These are phyloP conservation scores for Coemansia sp. DNA, from an alignment of 192 early-diverging fungal species.

Conservation along the genomic window DNA sequence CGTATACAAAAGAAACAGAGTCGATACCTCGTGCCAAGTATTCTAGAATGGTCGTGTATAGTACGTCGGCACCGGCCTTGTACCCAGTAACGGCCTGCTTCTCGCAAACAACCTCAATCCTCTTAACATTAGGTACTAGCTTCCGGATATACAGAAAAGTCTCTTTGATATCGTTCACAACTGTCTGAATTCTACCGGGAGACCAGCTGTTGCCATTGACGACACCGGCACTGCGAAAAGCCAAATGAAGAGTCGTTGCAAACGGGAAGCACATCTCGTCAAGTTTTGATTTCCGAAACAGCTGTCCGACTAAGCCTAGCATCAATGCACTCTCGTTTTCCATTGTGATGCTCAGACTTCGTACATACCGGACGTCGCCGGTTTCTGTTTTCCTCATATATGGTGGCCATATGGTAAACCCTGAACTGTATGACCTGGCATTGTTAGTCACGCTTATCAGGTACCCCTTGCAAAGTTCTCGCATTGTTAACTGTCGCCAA, in stretches of 20 bases:
- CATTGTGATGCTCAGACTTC: neutral
- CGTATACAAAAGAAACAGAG: neutral
- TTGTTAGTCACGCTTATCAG: too few relatives aligned
- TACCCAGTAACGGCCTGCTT: neutral
- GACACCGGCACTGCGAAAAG: neutral
- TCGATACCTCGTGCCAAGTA: neutral
- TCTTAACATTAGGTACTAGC: neutral
- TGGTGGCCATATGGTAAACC: too few relatives aligned
- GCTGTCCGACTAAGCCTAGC: neutral
- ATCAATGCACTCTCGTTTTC: neutral
- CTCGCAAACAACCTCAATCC: neutral
- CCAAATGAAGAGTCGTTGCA: neutral
- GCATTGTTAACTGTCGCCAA: too few relatives aligned
- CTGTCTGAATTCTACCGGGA: neutral
- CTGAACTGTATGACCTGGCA: too few relatives aligned
- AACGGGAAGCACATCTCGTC: neutral
- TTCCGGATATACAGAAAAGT: neutral
- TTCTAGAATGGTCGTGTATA: neutral
- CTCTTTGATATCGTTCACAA: neutral
- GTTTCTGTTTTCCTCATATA: too few relatives aligned
- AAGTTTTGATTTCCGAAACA: neutral
- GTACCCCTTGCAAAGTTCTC: too few relatives aligned
- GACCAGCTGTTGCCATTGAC: slow-evolving; percentile 7
- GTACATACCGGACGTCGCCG: too few relatives aligned
- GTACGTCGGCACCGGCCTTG: neutral